Percentiles rank a stretch among this genome's conserved stretches.
These are phyloP conservation scores for Sesbania bispinosa DNA, from an alignment of 306 rosid species.

Conservation along the genomic window DNA sequence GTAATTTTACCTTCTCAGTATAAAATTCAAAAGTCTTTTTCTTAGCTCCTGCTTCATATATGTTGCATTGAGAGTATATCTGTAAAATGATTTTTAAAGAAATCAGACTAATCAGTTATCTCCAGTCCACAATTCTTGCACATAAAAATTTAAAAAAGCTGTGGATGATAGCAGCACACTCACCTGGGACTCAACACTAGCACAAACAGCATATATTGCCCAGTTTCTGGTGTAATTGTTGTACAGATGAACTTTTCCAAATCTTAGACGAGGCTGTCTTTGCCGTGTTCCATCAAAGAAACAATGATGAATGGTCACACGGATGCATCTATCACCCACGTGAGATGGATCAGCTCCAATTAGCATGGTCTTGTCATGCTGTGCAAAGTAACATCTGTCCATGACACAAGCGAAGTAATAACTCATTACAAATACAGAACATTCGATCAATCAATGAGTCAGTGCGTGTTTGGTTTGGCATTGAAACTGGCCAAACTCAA, in stretches of 20 bases:
- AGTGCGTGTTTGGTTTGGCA: too few relatives aligned
- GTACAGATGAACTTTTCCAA: constrained; percentile 85
- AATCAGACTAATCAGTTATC: not conserved
- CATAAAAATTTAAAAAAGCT: not conserved
- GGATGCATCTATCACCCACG: constrained; percentile 72
- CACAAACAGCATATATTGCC: constrained; percentile 93
- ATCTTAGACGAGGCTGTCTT: constrained; percentile 88
- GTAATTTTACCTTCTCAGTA: constrained; percentile 65
- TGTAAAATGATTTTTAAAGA: constrained; percentile 28
- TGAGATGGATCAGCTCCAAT: constrained; percentile 91
- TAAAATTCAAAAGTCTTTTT: constrained; percentile 72
- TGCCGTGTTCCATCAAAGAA: constrained; percentile 89
- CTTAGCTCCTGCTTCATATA: constrained; percentile 71
- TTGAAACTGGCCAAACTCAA: too few relatives aligned
- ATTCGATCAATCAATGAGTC: constrained; percentile 9
- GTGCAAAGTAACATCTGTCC: constrained; percentile 78
- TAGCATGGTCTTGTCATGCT: constrained; percentile 91
- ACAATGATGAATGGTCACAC: constrained; percentile 96
- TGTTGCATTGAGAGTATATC: constrained; percentile 77
- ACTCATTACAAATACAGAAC: constrained; percentile 1
- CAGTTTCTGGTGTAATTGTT: constrained; percentile 89
- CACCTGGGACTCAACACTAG: constrained; percentile 94
- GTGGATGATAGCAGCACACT: not conserved
- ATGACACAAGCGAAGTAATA: constrained; percentile 21
- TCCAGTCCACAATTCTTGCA: not conserved